Percentiles rank a stretch among this genome's conserved stretches.
These are phyloP conservation scores for Chrysanthemum seticuspe DNA, from an alignment of 129 eudicot genomes.

Conservation along the genomic window DNA sequence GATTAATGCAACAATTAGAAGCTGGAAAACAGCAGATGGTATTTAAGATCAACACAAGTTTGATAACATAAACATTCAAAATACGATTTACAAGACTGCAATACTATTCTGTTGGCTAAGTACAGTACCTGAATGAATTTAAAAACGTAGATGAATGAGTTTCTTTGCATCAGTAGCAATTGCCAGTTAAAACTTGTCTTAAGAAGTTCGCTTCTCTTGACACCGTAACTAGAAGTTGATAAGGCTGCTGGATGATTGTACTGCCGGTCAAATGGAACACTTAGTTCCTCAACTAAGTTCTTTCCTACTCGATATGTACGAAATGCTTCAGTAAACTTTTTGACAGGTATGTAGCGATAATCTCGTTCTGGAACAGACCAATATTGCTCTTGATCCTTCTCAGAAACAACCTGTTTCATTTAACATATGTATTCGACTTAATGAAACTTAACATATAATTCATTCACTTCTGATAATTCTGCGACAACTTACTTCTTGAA, in stretches of 20 bases:
- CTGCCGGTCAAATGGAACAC: slow-evolving; percentile 68
- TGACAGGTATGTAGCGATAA: slow-evolving; percentile 65
- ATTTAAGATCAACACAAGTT: slow-evolving; percentile 23
- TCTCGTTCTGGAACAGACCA: slow-evolving; percentile 68
- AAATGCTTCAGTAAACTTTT: slow-evolving; percentile 82
- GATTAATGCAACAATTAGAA: slow-evolving; percentile 74
- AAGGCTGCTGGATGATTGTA: slow-evolving; percentile 96
- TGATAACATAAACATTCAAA: not conserved
- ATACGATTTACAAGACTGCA: no score
- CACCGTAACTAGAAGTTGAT: slow-evolving; percentile 75
- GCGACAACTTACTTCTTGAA: slow-evolving; percentile 80
- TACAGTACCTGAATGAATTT: slow-evolving; percentile 87
- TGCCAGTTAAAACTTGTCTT: slow-evolving; percentile 86
- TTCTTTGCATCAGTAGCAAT: slow-evolving; percentile 80
- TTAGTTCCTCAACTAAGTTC: slow-evolving; percentile 59
- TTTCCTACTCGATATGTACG: slow-evolving; percentile 61
- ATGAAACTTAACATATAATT: not conserved
- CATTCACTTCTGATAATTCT: slow-evolving; percentile 1
- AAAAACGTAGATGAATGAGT: slow-evolving; percentile 83
- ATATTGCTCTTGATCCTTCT: slow-evolving; percentile 95
- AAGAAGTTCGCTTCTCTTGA: slow-evolving; percentile 66
- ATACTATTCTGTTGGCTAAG: not conserved
- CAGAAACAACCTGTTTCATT: slow-evolving; percentile 65
- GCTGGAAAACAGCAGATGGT: slow-evolving; percentile 52
- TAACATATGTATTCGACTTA: slow-evolving; percentile 1